Conservation (phyloP, 805 yeast species). For the Lipomyces lipofer region DNA sequence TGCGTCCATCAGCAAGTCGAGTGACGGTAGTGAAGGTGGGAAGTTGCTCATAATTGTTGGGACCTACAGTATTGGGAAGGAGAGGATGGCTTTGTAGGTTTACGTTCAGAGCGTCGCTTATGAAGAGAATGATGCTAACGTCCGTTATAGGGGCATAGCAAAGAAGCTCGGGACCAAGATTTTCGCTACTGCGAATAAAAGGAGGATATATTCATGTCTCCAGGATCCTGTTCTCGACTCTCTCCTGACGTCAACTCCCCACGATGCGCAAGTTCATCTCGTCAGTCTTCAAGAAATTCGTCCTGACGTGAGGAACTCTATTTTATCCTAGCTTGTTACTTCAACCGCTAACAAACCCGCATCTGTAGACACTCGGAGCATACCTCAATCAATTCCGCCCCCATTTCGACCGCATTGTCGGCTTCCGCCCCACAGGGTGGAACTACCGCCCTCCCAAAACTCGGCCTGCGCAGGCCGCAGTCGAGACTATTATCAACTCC, state of each 20-base stretch:
- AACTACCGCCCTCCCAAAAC: conserved; percentile 47
- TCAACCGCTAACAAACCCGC: neutral
- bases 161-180: conserved; percentile 39
- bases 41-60: conserved; percentile 69
- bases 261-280: conserved; percentile 62
- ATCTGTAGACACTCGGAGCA: conserved; percentile 41
- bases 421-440: conserved; percentile 83
- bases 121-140: conserved; percentile 7
- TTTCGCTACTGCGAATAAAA: conserved; percentile 50
- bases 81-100: conserved; percentile 63
- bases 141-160: conserved; percentile 37
- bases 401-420: conserved; percentile 63
- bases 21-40: conserved; percentile 28
- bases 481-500: conserved; percentile 9
- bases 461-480: conserved; percentile 13
- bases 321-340: neutral
- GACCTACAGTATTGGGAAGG: conserved; percentile 91
- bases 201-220: conserved; percentile 48
- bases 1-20: conserved; percentile 5
- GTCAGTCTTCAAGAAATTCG: conserved; percentile 62
- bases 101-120: conserved; percentile 24
- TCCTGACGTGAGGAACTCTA: conserved; percentile 32
- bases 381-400: conserved; percentile 52
- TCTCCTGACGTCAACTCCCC: conserved; percentile 49
- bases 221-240: conserved; percentile 46